Evolutionary conservation across 1,284 basidiomycete genomes (phyloP), one percentile per base, ranked within the genome.

Genomic region (Puccinia triticina): DNA sequence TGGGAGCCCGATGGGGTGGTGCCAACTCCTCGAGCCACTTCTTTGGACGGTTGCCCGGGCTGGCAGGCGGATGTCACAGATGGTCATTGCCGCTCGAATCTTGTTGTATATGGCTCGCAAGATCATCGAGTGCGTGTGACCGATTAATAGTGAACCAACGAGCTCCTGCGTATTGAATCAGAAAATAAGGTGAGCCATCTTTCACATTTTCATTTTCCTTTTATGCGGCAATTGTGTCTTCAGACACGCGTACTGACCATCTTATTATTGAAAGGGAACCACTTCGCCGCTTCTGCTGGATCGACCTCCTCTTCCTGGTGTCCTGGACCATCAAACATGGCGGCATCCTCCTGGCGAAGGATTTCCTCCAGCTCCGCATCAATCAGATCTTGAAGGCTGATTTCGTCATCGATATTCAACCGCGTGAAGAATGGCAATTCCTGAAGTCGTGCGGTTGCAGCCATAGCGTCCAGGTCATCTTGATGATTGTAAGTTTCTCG

Each of bases 31-130:
- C 23, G 29, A 59, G 23, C 64, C 64, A 67, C 23, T 46, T 37
- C 34, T 46, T 21, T 34, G 26, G 34, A 67, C 16, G 40, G 32
- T 23, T 8, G 34, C 2, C 64, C 34, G 40, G 16, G 34, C 64
- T 67, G 64, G 64, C 5, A 67, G 64, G 7, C 29, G 34, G 40
- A 40, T 67, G 40, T 67, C 64, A 67, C 64, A 67, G 64, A 46
- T 67, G 37, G 64, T n/a, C 18, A 67, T 37, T 5, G 40, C 64
- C 5, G 34, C 34, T 10, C 40, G 64, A 5, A 67, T 10, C 21
- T 43, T 40, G 23, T 40, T 40, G 34, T 67, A 67, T 8, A 43
- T 67, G 23, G 18, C 23, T 23, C 37, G 10, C 23, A 34, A 67
- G 34, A 67, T 46, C 10, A 37, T 5, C 12, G 34, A 40, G 40